Base-by-base conservation (phyloP, 2,329 filamentous ascomycete genomes). In the Thielaviopsis euricoi region DNA sequence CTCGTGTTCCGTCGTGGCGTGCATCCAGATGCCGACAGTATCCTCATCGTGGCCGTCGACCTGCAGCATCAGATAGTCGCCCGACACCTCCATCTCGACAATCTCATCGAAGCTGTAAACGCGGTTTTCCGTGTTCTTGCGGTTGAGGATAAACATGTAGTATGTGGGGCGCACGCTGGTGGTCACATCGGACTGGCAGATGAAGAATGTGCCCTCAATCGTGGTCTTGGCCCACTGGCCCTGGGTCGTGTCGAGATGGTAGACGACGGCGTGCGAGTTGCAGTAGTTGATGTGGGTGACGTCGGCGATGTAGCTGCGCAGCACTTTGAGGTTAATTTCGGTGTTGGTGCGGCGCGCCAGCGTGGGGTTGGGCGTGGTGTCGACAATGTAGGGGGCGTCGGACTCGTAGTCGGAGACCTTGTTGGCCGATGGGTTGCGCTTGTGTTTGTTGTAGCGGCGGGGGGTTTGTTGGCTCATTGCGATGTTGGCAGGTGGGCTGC, bases 171-270 rank as follows among this genome's bases (percentile, higher is more conserved):
- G 87, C 94, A 29, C 13, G 50, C 56, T 53, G 22, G 49, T 52
- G 9, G 53, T n/a, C 21, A 53, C 53, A 2, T 40, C 55, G 2
- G 55, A 52, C 25, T 50, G 49, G 53, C 59, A 58, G 6, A 97
- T 80, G 69, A 97, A 98, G 62, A 97, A 74, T 13, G 88, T 87
- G 46, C 93, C 93, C 70, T 95, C 90, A 12, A 90, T 79, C 58
- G 84, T 86, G 52, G 80, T 80, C 74, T 94, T 95, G 67, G 93
- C 86, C 93, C 93, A 97, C 60, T 75, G 72, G 56, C 79, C 74
- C 2, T 81, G 76, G 4, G 76, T 71, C 52, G 80, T 75, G 61
- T 77, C 80, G 72, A 94, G 93, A 53, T 79, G 80, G 74, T 96
- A 97, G 63, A 96, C 79, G 40, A 93, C 87, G 25, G 87, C 86